These are phyloP conservation scores for Diplodia intermedia DNA, from an alignment of 2,329 filamentous ascomycete species.

Conservation along the genomic window DNA sequence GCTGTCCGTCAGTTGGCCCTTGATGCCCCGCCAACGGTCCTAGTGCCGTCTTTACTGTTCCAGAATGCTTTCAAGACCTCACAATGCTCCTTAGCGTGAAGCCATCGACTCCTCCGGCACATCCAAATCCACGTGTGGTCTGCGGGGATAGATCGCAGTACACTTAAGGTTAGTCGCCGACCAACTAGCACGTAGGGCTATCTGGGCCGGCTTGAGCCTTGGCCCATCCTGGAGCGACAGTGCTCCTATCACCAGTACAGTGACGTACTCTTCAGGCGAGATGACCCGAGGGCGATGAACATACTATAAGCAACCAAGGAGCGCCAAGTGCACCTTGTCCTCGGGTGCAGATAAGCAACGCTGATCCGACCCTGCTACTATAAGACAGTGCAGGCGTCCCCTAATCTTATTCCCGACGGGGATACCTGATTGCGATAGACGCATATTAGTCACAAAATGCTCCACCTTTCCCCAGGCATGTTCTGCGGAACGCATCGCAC, in stretches of 20 bases:
- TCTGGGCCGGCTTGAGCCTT: not conserved
- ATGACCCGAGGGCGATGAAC: not conserved
- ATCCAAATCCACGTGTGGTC: not conserved
- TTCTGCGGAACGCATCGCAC: no score
- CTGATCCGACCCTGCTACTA: not conserved
- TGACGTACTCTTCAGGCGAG: not conserved
- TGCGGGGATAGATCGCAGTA: not conserved
- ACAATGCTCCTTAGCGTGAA: not conserved
- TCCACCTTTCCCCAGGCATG: no score
- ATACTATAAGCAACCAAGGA: not conserved
- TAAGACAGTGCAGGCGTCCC: not conserved
- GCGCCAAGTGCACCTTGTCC: not conserved
- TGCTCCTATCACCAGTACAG: not conserved
- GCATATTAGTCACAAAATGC: not conserved
- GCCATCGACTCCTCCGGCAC: not conserved
- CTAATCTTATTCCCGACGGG: not conserved
- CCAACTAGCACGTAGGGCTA: not conserved
- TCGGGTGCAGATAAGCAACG: not conserved
- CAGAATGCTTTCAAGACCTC: conserved; percentile 4
- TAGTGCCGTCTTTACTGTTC: not conserved
- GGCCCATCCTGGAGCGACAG: not conserved
- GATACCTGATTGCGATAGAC: not conserved
- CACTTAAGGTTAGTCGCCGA: not conserved
- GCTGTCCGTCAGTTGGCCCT: conserved; percentile 1
- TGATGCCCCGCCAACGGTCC: not conserved